Evolutionary conservation across 75 land plant genomes (phyloP).

Genomic region (Sequoia sempervirens): DNA sequence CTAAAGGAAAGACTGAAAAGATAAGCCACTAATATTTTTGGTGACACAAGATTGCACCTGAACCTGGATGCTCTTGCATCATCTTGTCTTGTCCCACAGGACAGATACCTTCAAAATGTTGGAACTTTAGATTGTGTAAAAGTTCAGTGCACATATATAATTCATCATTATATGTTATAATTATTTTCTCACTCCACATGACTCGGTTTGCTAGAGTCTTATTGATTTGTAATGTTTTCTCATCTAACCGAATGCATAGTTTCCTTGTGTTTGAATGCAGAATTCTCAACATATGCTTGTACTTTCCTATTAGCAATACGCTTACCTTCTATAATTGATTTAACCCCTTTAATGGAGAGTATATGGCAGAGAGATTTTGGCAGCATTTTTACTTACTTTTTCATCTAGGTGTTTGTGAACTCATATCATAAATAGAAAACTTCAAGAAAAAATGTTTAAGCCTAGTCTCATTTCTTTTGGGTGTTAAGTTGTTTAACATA

Average conservation of each 20-base stretch:
- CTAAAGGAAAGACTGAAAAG: too few species aligned
- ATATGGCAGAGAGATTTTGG: background rate
- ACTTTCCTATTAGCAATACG: background rate
- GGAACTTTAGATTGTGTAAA: too few species aligned
- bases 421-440: background rate
- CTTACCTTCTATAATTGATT: background rate
- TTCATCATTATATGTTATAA: too few species aligned
- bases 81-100: too few species aligned
- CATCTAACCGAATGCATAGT: too few species aligned
- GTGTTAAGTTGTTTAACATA: background rate
- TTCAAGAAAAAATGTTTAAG: background rate
- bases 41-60: too few species aligned
- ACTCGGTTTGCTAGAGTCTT: background rate
- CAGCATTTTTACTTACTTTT: background rate
- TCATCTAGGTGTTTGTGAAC: background rate
- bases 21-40: too few species aligned
- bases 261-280: background rate
- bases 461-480: conserved; percentile 3
- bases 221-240: background rate
- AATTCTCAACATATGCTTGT: background rate
- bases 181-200: too few species aligned
- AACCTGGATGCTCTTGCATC: too few species aligned
- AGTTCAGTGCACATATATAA: too few species aligned
- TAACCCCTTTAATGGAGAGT: background rate
- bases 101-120: too few species aligned